phyloP scores from a whole-genome alignment of 306 rosid species.

The Parietaria judaica region DNA sequence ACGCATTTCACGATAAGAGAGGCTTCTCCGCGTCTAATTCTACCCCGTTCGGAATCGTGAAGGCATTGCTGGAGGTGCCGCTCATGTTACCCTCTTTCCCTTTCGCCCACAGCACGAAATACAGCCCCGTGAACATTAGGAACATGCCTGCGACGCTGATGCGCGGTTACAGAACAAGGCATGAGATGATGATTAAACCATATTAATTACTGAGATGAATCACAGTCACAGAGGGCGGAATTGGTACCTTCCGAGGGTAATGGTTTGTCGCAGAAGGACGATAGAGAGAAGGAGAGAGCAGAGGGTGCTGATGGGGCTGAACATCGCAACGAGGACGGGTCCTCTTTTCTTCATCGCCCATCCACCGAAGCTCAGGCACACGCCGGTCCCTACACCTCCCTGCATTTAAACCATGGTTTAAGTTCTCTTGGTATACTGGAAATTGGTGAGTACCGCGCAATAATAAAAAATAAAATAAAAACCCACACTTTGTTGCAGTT shows the following conservation, averaged over 20 bases:
- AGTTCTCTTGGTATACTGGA: no score
- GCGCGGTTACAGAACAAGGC: background rate
- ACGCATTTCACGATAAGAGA: constrained; percentile 40
- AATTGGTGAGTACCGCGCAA: no score
- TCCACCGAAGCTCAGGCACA: constrained; percentile 54
- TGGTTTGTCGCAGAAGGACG: constrained; percentile 35
- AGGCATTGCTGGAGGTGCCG: constrained; percentile 20
- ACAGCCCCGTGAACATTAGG: constrained; percentile 74
- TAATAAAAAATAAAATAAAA: no score
- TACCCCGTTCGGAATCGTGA: constrained; percentile 34
- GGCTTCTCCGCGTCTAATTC: constrained; percentile 45
- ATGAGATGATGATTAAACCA: background rate
- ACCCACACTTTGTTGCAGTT: no score
- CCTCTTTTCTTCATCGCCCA: constrained; percentile 95
- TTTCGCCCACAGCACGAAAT: constrained; percentile 84
- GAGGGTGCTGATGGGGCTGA: constrained; percentile 69
- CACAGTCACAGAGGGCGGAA: background rate
- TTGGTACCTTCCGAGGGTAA: constrained; percentile 59
- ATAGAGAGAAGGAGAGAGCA: constrained; percentile 59
- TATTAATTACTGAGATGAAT: background rate
- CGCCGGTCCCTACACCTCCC: constrained; percentile 70
- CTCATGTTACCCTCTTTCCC: constrained; percentile 49
- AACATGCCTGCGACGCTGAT: constrained; percentile 69
- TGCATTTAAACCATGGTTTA: constrained; percentile 6
- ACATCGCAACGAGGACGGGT: constrained; percentile 76